These are phyloP conservation scores for Daldinia concentrica DNA, from an alignment of 495 filamentous ascomycete species.

Conservation along the genomic window DNA sequence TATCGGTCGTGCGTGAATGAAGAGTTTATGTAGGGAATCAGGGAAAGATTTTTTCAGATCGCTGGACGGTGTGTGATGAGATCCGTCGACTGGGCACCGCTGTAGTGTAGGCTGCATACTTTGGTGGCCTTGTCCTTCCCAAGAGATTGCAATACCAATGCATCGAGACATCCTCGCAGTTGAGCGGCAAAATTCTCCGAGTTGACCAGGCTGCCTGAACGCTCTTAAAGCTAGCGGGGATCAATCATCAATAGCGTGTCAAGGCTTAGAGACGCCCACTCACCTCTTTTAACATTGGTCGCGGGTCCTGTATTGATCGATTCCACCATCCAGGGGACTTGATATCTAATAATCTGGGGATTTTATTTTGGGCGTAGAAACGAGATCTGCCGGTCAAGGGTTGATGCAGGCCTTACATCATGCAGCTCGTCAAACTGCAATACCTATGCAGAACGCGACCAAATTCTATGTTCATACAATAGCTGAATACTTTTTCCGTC, in stretches of 20 bases:
- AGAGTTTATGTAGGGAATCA: conserved; percentile 13
- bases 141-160: conserved; percentile 35
- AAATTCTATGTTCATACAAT: not conserved
- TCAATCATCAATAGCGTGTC: conserved; percentile 36
- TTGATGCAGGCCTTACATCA: conserved; percentile 47
- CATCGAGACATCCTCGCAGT: conserved; percentile 36
- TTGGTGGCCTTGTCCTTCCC: conserved; percentile 28
- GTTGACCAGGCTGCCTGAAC: conserved; percentile 34
- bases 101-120: conserved; percentile 36
- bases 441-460: not conserved
- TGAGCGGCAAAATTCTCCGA: conserved; percentile 46
- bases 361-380: conserved; percentile 32
- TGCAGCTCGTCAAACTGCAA: conserved; percentile 31
- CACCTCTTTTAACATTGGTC: conserved; percentile 35
- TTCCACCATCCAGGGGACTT: conserved; percentile 31
- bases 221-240: conserved; percentile 41
- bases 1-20: not conserved
- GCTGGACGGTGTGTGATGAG: conserved; percentile 30
- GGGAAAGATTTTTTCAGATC: conserved; percentile 28
- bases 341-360: conserved; percentile 37
- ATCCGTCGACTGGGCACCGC: conserved; percentile 44
- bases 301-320: conserved; percentile 35
- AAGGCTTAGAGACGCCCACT: conserved; percentile 32
- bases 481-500: not conserved
- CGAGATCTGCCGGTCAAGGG: conserved; percentile 51